A percentile compares a stretch with the other conserved stretches of the same genome.
Conservation (phyloP, 768 basidiomycete species). For the Hirschioporus abietinus region DNA sequence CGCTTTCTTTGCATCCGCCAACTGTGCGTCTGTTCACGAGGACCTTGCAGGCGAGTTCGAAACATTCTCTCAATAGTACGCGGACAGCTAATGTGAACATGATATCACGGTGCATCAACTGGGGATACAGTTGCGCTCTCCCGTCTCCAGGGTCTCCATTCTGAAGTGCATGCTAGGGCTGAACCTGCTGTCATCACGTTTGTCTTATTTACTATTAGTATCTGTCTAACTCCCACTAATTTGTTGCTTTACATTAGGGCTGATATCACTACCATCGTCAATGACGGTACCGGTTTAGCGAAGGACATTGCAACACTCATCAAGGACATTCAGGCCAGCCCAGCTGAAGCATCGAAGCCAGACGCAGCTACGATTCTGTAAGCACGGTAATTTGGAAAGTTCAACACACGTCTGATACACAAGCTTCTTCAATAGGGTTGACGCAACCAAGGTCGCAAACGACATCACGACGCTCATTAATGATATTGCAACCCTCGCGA, state of each 20-base stretch:
- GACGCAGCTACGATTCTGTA: neutral
- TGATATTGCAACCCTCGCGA: neutral
- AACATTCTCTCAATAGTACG: neutral
- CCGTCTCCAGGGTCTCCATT: neutral
- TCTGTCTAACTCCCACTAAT: neutral
- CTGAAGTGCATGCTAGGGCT: neutral
- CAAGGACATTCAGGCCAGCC: neutral
- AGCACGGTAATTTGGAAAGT: neutral
- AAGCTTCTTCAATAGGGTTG: neutral
- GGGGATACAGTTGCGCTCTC: neutral
- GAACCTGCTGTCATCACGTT: neutral
- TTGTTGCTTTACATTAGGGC: neutral
- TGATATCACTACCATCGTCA: neutral
- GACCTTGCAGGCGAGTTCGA: neutral
- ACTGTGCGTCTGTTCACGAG: neutral
- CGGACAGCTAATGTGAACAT: neutral
- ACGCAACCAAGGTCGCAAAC: neutral
- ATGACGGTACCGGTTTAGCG: neutral
- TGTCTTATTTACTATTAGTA: neutral
- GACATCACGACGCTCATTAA: neutral
- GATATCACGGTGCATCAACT: too few relatives aligned
- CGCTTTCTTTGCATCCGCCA: neutral
- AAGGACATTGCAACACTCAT: neutral
- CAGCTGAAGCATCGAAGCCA: neutral
- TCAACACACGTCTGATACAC: neutral